phyloP scores from a whole-genome alignment of 2,329 filamentous ascomycete species.

The Ilyonectria sp. region DNA sequence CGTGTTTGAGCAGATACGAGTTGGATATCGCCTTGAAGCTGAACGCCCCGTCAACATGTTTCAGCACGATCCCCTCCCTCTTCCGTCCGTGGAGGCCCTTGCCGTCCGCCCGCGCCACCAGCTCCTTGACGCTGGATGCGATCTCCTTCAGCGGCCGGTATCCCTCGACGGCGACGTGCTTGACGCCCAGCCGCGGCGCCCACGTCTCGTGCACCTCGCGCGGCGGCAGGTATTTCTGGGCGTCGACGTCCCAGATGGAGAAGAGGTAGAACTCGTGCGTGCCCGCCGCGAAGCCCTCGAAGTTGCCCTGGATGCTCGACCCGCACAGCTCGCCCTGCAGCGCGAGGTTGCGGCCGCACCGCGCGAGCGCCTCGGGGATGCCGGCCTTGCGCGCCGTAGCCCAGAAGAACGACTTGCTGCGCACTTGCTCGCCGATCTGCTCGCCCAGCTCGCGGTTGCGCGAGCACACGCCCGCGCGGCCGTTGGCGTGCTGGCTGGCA shows the following conservation, averaged over 20 bases:
- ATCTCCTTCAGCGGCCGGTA: conserved; percentile 36
- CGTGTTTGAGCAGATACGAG: conserved; percentile 47
- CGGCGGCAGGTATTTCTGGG: conserved; percentile 47
- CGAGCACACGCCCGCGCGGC: conserved; percentile 42
- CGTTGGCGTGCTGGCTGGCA: neutral
- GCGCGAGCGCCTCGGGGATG: conserved; percentile 30
- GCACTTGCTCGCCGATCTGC: conserved; percentile 4
- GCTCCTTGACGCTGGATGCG: conserved; percentile 30
- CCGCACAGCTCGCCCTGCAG: conserved; percentile 47
- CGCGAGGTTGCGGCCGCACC: conserved; percentile 37
- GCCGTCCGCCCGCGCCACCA: conserved; percentile 42
- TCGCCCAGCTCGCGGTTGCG: conserved; percentile 41
- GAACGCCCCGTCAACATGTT: conserved; percentile 39
- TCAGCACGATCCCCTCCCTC: conserved; percentile 46
- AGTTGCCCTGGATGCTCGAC: conserved; percentile 43
- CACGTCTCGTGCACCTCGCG: conserved; percentile 46
- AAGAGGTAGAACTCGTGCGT: conserved; percentile 53
- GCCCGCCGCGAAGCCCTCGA: conserved; percentile 39
- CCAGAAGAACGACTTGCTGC: conserved; percentile 38
- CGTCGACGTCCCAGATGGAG: conserved; percentile 51
- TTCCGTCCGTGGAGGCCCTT: conserved; percentile 41
- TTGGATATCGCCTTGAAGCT: conserved; percentile 48
- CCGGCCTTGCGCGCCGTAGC: conserved; percentile 21
- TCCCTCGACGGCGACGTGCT: conserved; percentile 52
- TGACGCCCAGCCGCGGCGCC: conserved; percentile 45